Conservation (phyloP, 2,329 filamentous ascomycete species). For the Hypoxylon sp. region DNA sequence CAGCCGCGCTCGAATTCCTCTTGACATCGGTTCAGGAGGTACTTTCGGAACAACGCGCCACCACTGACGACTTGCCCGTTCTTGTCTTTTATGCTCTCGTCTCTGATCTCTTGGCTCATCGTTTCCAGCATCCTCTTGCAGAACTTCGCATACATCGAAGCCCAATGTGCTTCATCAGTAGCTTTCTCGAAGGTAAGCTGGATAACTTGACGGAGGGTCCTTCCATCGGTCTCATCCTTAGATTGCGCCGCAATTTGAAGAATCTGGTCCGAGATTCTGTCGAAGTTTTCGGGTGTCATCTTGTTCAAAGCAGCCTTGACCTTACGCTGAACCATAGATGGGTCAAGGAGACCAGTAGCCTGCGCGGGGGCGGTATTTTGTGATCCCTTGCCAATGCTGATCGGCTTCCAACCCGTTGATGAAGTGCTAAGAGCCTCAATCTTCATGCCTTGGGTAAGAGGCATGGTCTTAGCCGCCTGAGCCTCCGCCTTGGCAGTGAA, state of each 20-base stretch:
- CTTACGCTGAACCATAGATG: constrained; percentile 96
- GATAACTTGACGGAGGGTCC: constrained; percentile 96
- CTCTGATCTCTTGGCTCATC: constrained; percentile 95
- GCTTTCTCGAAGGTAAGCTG: constrained; percentile 99
- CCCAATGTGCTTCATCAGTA: constrained; percentile 98
- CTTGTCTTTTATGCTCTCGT: constrained; percentile 95
- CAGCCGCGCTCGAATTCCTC: constrained; percentile 99
- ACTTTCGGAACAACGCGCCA: constrained; percentile 97
- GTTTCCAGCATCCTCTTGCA: constrained; percentile 96
- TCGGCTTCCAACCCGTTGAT: constrained; percentile 89
- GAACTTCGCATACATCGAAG: constrained; percentile 98
- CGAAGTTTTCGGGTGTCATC: constrained; percentile 99
- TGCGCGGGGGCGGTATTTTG: constrained; percentile 61
- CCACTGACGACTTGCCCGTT: constrained; percentile 89
- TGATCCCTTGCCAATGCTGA: constrained; percentile 70
- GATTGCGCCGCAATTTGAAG: constrained; percentile 93
- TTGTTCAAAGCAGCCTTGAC: constrained; percentile 99
- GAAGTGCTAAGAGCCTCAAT: constrained; percentile 84
- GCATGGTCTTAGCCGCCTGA: constrained; percentile 87
- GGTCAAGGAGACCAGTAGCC: constrained; percentile 76
- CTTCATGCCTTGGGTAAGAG: constrained; percentile 86
- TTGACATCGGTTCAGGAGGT: constrained; percentile 97
- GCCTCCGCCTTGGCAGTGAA: constrained; percentile 71
- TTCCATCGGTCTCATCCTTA: constrained; percentile 93
- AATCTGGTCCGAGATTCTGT: constrained; percentile 86